Base-by-base conservation (phyloP, 2,329 filamentous ascomycete species). In the Sporothrix schenckii region DNA sequence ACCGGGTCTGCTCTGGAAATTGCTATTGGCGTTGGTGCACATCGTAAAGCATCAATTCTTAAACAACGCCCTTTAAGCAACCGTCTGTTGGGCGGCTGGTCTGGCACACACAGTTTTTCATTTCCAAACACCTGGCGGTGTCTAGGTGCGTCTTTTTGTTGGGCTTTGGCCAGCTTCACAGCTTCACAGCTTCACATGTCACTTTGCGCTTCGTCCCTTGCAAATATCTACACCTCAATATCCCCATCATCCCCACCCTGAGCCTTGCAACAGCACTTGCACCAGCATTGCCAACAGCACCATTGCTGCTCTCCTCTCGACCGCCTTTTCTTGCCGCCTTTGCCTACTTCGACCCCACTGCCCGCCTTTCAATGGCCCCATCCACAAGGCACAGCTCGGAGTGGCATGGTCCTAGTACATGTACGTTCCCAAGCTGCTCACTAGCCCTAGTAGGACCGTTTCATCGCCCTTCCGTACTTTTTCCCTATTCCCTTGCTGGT, bases 241-340 rank as follows among this genome's bases (percentile, higher is more conserved):
- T 24, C 24, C 24, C 34, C 5, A 34, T n/a, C 6, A 47, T 41
- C 34, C 34, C 54, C 41, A 34, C 58, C 39, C 54, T 19, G 19
- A 50, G 44, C 44, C 19, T 50, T 50, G 49, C 47, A 19, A 30
- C 27, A 30, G 27, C 24, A 7, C 7, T 30, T 54, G 52, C 52
- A 19, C 24, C 24, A 6, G 52, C 13, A 54, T 54, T 16, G 14
- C 52, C 52, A 54, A 30, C 50, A 27, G 52, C 52, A 13, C 52
- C 27, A 30, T 54, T 7, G 16, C 58, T 34, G 9, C 19, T 7
- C 24, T 61, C n/a, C 34, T 9, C 58, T 63, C 61, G 44, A 65
- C 61, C 61, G 61, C 61, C 61, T 65, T 65, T 63, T 47, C 58
- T 63, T 63, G 58, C 49, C 49, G 58, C 58, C 41, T 41, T 50